These are phyloP conservation scores for Trametes meyenii DNA, from an alignment of 768 basidiomycete genomes.

Conservation along the genomic window DNA sequence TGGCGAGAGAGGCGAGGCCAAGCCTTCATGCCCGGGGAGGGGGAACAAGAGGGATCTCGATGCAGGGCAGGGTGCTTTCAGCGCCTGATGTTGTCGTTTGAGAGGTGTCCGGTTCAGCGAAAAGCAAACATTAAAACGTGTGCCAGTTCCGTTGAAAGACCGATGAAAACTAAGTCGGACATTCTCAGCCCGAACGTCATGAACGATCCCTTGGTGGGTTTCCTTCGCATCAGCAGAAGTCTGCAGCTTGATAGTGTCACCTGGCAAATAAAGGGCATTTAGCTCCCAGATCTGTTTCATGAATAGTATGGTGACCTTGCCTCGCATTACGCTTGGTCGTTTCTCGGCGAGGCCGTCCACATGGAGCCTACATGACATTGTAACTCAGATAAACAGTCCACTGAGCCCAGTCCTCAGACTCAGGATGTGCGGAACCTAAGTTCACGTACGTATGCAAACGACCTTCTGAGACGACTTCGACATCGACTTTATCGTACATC, in stretches of 20 bases:
- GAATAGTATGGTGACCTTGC: neutral
- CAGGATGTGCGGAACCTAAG: neutral
- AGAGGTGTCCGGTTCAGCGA: neutral
- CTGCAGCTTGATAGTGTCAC: neutral
- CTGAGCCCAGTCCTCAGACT: too few species aligned
- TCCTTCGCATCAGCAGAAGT: neutral
- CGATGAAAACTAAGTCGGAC: neutral
- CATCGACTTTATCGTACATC: neutral
- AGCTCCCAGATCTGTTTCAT: neutral
- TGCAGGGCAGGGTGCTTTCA: neutral
- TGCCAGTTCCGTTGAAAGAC: neutral
- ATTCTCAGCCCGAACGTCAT: neutral
- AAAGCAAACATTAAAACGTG: neutral
- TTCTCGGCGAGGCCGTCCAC: neutral
- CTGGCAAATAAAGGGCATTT: neutral
- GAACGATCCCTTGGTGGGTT: neutral
- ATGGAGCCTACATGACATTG: neutral
- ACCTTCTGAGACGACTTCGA: neutral
- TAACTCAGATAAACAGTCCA: too few species aligned
- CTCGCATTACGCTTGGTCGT: neutral
- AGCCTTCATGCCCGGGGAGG: constrained; percentile 4
- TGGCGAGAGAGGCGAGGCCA: neutral
- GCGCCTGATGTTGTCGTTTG: neutral
- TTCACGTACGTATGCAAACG: neutral
- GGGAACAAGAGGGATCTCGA: constrained; percentile 45